These are phyloP conservation scores for Moesziomyces sp. DNA, from an alignment of 1,284 basidiomycete species.

Conservation along the genomic window DNA sequence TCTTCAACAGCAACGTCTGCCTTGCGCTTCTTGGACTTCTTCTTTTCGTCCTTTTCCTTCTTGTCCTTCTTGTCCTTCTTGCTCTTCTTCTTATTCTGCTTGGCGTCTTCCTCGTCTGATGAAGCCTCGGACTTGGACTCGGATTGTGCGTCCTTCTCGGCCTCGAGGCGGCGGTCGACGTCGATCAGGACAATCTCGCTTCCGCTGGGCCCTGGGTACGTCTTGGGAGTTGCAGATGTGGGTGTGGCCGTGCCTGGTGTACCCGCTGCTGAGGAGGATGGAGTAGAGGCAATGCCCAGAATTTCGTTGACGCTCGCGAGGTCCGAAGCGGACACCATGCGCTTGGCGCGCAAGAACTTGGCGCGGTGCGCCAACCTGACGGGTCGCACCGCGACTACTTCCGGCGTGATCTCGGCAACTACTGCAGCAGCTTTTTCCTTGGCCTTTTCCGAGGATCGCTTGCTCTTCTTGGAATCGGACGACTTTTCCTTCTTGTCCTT, in stretches of 20 bases:
- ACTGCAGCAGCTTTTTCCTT: slow-evolving; percentile 29
- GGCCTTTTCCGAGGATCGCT: slow-evolving; percentile 13
- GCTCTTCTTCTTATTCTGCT: slow-evolving; percentile 19
- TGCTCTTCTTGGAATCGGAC: slow-evolving; percentile 16
- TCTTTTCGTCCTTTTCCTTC: slow-evolving; percentile 17
- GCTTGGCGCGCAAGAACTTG: slow-evolving; percentile 64
- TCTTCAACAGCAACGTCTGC: not conserved
- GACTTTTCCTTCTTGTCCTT: slow-evolving; percentile 37
- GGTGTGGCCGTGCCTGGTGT: slow-evolving; percentile 38
- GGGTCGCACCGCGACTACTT: slow-evolving; percentile 21
- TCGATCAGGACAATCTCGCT: slow-evolving; percentile 44
- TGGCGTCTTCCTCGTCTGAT: slow-evolving; percentile 12
- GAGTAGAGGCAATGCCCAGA: slow-evolving; percentile 55
- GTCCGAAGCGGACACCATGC: slow-evolving; percentile 55
- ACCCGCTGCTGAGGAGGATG: slow-evolving; percentile 44
- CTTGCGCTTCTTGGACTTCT: slow-evolving; percentile 34
- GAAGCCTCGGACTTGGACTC: slow-evolving; percentile 7
- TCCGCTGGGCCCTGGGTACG: slow-evolving; percentile 42
- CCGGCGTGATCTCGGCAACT: slow-evolving; percentile 37
- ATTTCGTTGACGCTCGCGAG: slow-evolving; percentile 63
- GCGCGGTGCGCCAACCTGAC: slow-evolving; percentile 56
- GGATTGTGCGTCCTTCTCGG: slow-evolving; percentile 9
- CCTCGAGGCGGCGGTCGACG: slow-evolving; percentile 37
- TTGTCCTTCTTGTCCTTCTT: slow-evolving; percentile 22
- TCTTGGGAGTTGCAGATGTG: slow-evolving; percentile 19